Evolutionary conservation across 495 filamentous ascomycete species (phyloP).

Genomic region (Annulohypoxylon nitens): DNA sequence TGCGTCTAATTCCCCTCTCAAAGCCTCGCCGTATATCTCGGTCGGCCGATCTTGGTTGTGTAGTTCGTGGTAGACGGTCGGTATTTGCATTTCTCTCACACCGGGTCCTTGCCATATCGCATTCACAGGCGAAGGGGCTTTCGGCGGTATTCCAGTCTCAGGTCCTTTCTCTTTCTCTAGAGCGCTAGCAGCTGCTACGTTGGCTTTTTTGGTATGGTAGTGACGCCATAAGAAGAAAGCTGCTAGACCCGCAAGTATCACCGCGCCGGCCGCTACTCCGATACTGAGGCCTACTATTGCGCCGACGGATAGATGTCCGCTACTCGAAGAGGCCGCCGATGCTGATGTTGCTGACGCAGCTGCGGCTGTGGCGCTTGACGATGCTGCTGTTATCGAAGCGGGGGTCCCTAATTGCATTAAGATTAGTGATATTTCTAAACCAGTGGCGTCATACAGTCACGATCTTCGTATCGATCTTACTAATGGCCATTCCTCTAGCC

Average conservation of each 20-base stretch:
- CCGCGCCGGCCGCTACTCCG: slow-evolving; percentile 20
- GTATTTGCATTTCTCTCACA: slow-evolving; percentile 25
- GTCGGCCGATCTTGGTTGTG: slow-evolving; percentile 15
- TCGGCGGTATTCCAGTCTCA: not conserved
- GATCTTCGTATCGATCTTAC: not conserved
- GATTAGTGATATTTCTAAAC: slow-evolving; percentile 7
- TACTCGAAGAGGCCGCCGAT: slow-evolving; percentile 14
- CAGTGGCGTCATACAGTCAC: not conserved
- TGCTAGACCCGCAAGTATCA: slow-evolving; percentile 24
- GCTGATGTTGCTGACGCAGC: slow-evolving; percentile 10
- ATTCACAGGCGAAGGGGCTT: slow-evolving; percentile 5
- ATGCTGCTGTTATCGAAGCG: slow-evolving; percentile 22
- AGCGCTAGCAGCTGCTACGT: not conserved
- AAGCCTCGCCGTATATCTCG: slow-evolving; percentile 30
- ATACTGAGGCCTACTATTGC: slow-evolving; percentile 41
- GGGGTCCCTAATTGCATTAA: slow-evolving; percentile 7
- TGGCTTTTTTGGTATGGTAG: slow-evolving; percentile 15
- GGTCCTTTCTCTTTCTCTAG: slow-evolving; percentile 31
- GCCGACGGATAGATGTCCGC: slow-evolving; percentile 27
- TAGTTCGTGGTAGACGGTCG: slow-evolving; percentile 34
- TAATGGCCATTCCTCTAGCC: not conserved
- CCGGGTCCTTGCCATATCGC: slow-evolving; percentile 39
- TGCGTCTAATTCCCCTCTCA: slow-evolving; percentile 32
- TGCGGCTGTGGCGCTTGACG: slow-evolving; percentile 12
- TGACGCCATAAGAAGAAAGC: slow-evolving; percentile 29